phyloP scores from a whole-genome alignment of 208 protist species.

The Trypanosoma platydactyli region DNA sequence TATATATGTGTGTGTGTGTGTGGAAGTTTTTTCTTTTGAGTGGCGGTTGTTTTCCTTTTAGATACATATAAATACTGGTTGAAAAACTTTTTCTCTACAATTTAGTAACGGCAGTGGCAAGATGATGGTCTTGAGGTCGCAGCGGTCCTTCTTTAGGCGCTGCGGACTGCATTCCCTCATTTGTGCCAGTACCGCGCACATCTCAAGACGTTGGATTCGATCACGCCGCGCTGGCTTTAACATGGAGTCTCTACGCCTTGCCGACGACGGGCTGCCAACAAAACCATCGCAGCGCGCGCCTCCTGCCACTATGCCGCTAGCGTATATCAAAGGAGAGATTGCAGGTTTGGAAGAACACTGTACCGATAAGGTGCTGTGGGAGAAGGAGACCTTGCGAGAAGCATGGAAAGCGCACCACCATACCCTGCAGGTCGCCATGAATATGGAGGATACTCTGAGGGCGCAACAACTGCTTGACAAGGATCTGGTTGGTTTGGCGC shows the following conservation, averaged over 20 bases:
- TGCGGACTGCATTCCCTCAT: background rate
- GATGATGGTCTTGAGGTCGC: background rate
- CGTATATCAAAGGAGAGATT: conserved; percentile 22
- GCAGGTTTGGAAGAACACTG: conserved; percentile 33
- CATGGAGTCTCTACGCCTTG: background rate
- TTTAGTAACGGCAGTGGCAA: background rate
- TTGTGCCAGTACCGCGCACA: conserved; percentile 1
- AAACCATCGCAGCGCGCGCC: conserved; percentile 14
- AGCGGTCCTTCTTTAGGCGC: background rate
- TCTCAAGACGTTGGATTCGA: background rate
- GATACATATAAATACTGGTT: background rate
- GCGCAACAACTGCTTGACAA: conserved; percentile 38
- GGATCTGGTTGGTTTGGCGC: conserved; percentile 62
- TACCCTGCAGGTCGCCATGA: conserved; percentile 22
- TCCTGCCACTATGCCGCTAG: conserved; percentile 28
- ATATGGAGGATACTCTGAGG: conserved; percentile 30
- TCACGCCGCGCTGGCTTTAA: background rate
- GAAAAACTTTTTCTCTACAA: conserved; percentile 1
- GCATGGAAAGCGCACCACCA: conserved; percentile 60
- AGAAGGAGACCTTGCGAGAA: conserved; percentile 40
- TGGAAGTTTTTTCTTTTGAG: background rate
- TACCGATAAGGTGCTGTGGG: conserved; percentile 58
- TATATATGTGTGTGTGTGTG: background rate
- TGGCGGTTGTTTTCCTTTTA: no score
- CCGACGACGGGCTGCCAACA: background rate